phyloP scores from a whole-genome alignment of 2,329 filamentous ascomycete genomes.

The Xylaria sp. region DNA sequence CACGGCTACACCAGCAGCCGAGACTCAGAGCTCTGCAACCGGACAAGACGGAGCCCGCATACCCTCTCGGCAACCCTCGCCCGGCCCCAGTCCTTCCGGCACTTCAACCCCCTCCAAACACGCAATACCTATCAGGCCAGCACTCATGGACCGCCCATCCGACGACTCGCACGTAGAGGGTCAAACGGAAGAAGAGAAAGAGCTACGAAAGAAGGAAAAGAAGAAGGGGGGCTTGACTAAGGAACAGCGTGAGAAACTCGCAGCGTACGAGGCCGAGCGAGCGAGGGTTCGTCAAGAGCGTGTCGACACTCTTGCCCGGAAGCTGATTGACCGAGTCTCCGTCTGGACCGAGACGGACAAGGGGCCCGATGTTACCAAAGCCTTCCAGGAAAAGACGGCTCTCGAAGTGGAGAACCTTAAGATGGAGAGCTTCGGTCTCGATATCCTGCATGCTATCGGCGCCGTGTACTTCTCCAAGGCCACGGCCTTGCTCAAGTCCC shows the following conservation, averaged over 20 bases:
- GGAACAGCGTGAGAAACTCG: constrained; percentile 92
- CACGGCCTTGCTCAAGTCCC: constrained; percentile 87
- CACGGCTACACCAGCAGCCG: constrained; percentile 48
- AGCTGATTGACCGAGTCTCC: constrained; percentile 88
- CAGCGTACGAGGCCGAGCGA: constrained; percentile 88
- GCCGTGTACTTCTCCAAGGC: constrained; percentile 90
- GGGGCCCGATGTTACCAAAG: constrained; percentile 80
- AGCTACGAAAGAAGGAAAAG: constrained; percentile 79
- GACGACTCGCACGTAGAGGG: constrained; percentile 79
- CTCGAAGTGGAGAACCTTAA: constrained; percentile 98
- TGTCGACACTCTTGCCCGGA: constrained; percentile 83
- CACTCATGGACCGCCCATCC: constrained; percentile 84
- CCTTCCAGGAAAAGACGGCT: constrained; percentile 93
- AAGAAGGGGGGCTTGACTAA: constrained; percentile 88
- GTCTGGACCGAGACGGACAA: constrained; percentile 99
- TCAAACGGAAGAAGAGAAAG: constrained; percentile 78
- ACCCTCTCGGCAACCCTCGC: constrained; percentile 53
- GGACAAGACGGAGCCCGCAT: constrained; percentile 45
- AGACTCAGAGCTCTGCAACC: constrained; percentile 33
- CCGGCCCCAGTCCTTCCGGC: constrained; percentile 55
- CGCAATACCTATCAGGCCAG: constrained; percentile 80
- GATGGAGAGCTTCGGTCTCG: constrained; percentile 98
- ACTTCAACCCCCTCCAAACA: constrained; percentile 55
- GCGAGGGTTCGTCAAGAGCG: constrained; percentile 87
- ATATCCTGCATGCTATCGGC: constrained; percentile 95